A percentile compares a stretch with the other conserved stretches of the same genome.
These are phyloP conservation scores for Cadophora sp. DNA, from an alignment of 2,329 filamentous ascomycete species.

Conservation along the genomic window DNA sequence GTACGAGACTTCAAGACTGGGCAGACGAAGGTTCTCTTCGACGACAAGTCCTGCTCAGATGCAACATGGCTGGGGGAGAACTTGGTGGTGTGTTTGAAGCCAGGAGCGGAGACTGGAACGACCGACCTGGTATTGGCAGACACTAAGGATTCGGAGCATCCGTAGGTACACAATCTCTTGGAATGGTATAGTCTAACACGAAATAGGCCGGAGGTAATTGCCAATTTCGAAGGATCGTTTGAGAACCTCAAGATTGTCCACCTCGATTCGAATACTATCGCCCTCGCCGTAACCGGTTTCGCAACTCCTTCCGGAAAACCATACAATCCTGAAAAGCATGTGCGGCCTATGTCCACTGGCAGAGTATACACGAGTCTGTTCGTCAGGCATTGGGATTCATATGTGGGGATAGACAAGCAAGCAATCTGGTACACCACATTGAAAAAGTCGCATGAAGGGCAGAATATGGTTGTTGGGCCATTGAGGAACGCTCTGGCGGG, in stretches of 20 bases:
- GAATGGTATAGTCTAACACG: constrained; percentile 24
- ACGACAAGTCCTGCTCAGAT: constrained; percentile 70
- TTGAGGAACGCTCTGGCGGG: constrained; percentile 67
- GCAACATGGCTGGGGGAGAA: constrained; percentile 70
- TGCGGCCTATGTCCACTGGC: constrained; percentile 67
- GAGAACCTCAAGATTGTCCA: constrained; percentile 65
- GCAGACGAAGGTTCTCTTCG: constrained; percentile 68
- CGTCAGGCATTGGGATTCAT: constrained; percentile 85
- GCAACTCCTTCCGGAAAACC: constrained; percentile 73
- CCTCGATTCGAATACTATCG: constrained; percentile 57
- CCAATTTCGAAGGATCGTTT: constrained; percentile 57
- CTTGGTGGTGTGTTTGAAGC: constrained; percentile 46
- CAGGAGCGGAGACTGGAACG: constrained; percentile 59
- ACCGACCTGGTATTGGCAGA: constrained; percentile 42
- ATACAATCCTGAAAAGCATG: constrained; percentile 67
- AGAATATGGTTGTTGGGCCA: constrained; percentile 49
- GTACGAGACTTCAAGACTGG: constrained; percentile 73
- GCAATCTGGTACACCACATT: constrained; percentile 77
- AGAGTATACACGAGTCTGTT: constrained; percentile 78
- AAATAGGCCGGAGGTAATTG: constrained; percentile 53
- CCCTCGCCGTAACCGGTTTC: constrained; percentile 66
- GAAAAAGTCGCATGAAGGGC: constrained; percentile 43
- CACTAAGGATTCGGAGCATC: constrained; percentile 37
- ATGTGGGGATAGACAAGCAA: constrained; percentile 70
- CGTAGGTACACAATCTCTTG: constrained; percentile 24